These are phyloP conservation scores for Umbellularia californica DNA, from an alignment of 164 flowering plant species.

Conservation along the genomic window DNA sequence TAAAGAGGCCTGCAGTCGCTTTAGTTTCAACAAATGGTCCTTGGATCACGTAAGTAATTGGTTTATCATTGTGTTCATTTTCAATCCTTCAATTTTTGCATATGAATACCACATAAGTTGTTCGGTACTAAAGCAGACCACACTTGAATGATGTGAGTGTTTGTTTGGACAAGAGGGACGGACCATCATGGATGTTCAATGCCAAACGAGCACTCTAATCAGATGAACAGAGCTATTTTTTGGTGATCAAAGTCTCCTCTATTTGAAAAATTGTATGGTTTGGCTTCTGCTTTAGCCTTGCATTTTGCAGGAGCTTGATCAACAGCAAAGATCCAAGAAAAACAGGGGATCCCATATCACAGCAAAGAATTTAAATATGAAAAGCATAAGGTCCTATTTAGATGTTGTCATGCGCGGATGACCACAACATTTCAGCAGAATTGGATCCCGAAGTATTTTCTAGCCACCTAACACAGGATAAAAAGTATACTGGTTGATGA, in stretches of 20 bases:
- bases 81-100: not conserved
- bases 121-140: too few relatives aligned
- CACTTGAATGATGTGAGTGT: not conserved
- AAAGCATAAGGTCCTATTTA: too few relatives aligned
- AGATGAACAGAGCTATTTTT: not conserved
- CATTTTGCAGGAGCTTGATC: not conserved
- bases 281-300: not conserved
- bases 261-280: not conserved
- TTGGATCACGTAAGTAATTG: constrained; percentile 79
- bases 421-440: too few relatives aligned
- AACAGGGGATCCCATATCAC: not conserved
- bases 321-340: not conserved
- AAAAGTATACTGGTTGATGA: too few relatives aligned
- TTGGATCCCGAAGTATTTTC: too few relatives aligned
- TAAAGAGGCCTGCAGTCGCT: constrained; percentile 92
- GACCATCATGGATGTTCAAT: not conserved
- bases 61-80: not conserved
- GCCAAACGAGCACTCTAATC: not conserved
- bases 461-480: too few relatives aligned
- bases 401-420: too few relatives aligned
- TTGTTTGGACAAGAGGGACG: not conserved
- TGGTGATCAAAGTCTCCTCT: too few relatives aligned
- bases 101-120: not conserved
- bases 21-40: constrained; percentile 85
- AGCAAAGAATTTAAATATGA: too few relatives aligned